phyloP scores from a whole-genome alignment of 805 yeast species.

The Candida insectalens region DNA sequence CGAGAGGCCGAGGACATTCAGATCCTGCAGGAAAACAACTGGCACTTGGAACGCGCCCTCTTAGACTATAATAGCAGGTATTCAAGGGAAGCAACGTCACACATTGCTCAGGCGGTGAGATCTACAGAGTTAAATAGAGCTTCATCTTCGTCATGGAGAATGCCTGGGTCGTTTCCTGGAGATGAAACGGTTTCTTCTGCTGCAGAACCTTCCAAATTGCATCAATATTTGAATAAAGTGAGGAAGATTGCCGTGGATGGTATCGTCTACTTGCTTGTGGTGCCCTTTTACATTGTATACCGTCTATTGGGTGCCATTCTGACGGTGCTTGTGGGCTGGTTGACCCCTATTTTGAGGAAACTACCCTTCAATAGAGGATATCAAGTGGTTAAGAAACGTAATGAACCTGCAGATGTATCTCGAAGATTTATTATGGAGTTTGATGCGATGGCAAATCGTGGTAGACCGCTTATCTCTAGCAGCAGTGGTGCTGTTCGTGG shows the following conservation, averaged over 20 bases:
- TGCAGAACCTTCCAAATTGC: conserved; percentile 8
- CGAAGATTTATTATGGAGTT: conserved; percentile 22
- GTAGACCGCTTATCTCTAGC: no score
- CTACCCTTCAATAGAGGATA: conserved; percentile 13
- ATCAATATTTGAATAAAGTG: conserved; percentile 9
- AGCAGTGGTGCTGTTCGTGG: not conserved
- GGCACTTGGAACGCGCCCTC: conserved; percentile 20
- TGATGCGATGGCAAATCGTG: conserved; percentile 17
- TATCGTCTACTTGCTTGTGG: conserved; percentile 12
- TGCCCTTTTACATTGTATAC: conserved; percentile 18
- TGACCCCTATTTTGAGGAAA: conserved; percentile 15
- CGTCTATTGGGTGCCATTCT: conserved; percentile 11
- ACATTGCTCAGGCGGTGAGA: conserved; percentile 2
- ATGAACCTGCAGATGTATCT: conserved; percentile 25
- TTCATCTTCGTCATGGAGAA: conserved; percentile 5
- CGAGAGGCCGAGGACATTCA: conserved; percentile 11
- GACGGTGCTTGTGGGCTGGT: conserved; percentile 10
- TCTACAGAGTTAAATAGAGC: conserved; percentile 3
- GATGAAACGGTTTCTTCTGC: not conserved
- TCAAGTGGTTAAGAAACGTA: conserved; percentile 10
- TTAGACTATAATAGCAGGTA: conserved; percentile 14
- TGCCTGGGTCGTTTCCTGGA: conserved; percentile 2
- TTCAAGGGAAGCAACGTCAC: conserved; percentile 11
- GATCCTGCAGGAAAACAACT: conserved; percentile 13
- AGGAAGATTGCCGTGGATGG: conserved; percentile 7